Conservation (phyloP, 2,329 filamentous ascomycete genomes). For the Alternaria angustiovoidea region DNA sequence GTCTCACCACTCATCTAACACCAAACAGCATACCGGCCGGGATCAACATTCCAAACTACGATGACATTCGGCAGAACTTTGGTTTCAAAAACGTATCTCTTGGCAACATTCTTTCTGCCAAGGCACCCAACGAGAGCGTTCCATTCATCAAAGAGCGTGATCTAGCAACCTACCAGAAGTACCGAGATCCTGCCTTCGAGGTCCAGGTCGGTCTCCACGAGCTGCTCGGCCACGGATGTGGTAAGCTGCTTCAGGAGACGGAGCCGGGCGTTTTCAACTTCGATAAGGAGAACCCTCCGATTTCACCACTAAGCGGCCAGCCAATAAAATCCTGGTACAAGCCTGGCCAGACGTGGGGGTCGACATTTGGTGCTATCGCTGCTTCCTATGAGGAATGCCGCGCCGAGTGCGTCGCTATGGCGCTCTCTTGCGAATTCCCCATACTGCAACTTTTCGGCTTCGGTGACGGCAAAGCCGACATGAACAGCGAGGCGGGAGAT, state of each 20-base stretch:
- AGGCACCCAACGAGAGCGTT: conserved; percentile 89
- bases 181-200: conserved; percentile 88
- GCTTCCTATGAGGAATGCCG: conserved; percentile 94
- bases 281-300: conserved; percentile 79
- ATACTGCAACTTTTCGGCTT: conserved; percentile 93
- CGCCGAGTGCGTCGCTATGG: conserved; percentile 94
- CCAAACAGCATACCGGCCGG: conserved; percentile 62
- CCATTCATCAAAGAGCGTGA: conserved; percentile 87
- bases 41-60: conserved; percentile 67
- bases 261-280: conserved; percentile 86
- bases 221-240: conserved; percentile 86
- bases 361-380: conserved; percentile 86
- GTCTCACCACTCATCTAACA: conserved; percentile 4
- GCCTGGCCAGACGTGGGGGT: conserved; percentile 93
- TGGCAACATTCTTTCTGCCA: conserved; percentile 90
- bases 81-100: conserved; percentile 95
- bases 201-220: conserved; percentile 96
- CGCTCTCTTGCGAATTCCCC: conserved; percentile 84
- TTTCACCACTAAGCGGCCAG: conserved; percentile 80
- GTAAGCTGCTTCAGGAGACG: conserved; percentile 92
- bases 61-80: conserved; percentile 75
- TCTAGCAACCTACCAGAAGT: conserved; percentile 78
- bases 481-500: conserved; percentile 80
- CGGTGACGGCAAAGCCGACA: conserved; percentile 76
- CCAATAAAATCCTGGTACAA: conserved; percentile 90